These are phyloP conservation scores for Debaryomycetaceae sp. DNA, from an alignment of 1,139 yeast genomes.

Conservation along the genomic window DNA sequence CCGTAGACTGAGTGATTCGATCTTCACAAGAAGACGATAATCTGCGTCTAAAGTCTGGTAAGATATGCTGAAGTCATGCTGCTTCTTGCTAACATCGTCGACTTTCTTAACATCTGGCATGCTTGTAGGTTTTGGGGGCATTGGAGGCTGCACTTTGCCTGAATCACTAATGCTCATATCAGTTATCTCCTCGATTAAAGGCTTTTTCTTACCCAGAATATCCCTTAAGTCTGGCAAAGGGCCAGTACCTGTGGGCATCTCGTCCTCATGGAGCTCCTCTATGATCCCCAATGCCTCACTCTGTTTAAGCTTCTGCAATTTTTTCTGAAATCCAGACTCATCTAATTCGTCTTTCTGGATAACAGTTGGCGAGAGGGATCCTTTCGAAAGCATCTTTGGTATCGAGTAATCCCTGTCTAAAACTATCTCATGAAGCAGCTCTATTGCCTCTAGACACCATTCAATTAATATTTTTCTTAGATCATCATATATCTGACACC, in stretches of 20 bases:
- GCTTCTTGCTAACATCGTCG: neutral
- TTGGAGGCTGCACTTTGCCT: constrained; percentile 1
- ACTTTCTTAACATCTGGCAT: neutral
- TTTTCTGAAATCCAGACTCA: constrained; percentile 30
- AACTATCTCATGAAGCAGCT: constrained; percentile 40
- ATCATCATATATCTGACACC: constrained; percentile 56
- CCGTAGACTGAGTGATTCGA: constrained; percentile 4
- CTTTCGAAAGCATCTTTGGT: constrained; percentile 66
- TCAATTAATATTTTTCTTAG: constrained; percentile 48
- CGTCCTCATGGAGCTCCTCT: constrained; percentile 29
- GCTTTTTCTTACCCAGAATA: constrained; percentile 11
- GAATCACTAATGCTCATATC: constrained; percentile 16
- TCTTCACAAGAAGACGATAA: constrained; percentile 9
- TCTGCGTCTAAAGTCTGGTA: constrained; percentile 5
- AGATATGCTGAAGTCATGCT: constrained; percentile 7
- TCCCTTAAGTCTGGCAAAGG: constrained; percentile 16
- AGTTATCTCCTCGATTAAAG: constrained; percentile 41
- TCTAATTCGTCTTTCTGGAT: constrained; percentile 29
- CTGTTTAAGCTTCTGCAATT: constrained; percentile 28
- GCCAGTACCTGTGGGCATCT: constrained; percentile 12
- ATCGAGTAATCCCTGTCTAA: constrained; percentile 42
- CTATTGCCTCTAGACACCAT: constrained; percentile 70
- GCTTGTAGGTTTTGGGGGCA: neutral
- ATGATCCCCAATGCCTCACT: constrained; percentile 42
- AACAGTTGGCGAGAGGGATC: constrained; percentile 40